Conservation (phyloP, 495 filamentous ascomycete genomes). For the Penicillium lividum region DNA sequence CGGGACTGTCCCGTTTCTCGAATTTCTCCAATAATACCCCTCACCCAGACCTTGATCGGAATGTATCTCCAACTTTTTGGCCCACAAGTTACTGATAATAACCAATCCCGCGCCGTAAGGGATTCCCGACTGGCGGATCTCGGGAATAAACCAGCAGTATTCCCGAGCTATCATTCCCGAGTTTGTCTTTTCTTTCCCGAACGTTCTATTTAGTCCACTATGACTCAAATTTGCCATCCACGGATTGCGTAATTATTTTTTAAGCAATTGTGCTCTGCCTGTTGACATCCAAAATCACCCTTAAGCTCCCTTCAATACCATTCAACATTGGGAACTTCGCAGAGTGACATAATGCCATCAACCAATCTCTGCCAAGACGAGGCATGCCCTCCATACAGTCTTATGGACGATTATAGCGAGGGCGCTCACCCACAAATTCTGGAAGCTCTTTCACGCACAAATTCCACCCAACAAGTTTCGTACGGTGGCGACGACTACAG, state of each 20-base stretch:
- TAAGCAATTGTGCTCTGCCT: neutral
- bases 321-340: neutral
- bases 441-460: slow-evolving; percentile 41
- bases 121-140: slow-evolving; percentile 21
- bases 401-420: slow-evolving; percentile 50
- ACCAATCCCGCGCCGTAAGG: slow-evolving; percentile 12
- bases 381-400: slow-evolving; percentile 39
- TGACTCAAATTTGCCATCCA: slow-evolving; percentile 19
- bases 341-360: slow-evolving; percentile 22
- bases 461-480: slow-evolving; percentile 40
- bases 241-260: neutral
- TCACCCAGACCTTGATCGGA: neutral
- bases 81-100: slow-evolving; percentile 21
- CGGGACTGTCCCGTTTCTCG: neutral
- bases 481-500: slow-evolving; percentile 44
- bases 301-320: neutral
- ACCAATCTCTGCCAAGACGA: slow-evolving; percentile 34
- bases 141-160: slow-evolving; percentile 26
- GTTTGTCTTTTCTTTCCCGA: slow-evolving; percentile 16
- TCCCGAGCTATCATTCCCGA: slow-evolving; percentile 27
- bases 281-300: neutral
- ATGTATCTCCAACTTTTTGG: slow-evolving; percentile 1
- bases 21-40: neutral
- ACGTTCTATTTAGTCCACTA: slow-evolving; percentile 17
- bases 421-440: slow-evolving; percentile 47